Conservation (phyloP, 1,284 basidiomycete species). For the Sporisorium iseilematis-ciliati region DNA sequence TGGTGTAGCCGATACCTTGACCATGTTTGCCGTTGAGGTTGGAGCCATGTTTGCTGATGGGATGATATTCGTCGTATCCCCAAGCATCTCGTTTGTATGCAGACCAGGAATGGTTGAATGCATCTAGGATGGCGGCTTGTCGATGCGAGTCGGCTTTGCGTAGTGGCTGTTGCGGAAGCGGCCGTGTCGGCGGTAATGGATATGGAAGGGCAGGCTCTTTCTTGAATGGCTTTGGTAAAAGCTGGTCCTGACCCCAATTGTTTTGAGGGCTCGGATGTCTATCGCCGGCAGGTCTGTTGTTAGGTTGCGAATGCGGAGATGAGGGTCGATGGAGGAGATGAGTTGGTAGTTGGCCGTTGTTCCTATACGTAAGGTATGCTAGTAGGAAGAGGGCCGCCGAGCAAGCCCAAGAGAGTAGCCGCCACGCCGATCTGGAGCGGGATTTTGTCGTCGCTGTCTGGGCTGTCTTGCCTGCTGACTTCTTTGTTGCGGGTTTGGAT, state of each 20-base stretch:
- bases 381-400: constrained; percentile 34
- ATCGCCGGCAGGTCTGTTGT: neutral
- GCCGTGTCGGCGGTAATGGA: constrained; percentile 40
- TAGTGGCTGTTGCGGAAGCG: constrained; percentile 47
- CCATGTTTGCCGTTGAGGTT: constrained; percentile 58
- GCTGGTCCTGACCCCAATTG: neutral
- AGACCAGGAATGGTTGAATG: constrained; percentile 65
- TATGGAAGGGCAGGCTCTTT: constrained; percentile 40
- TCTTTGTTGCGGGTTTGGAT: neutral
- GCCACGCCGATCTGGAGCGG: constrained; percentile 11
- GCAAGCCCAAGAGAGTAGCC: constrained; percentile 20
- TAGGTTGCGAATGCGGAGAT: neutral
- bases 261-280: neutral
- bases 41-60: constrained; percentile 55
- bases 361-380: constrained; percentile 31
- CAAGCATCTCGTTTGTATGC: constrained; percentile 66
- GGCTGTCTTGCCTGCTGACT: neutral
- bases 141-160: constrained; percentile 45
- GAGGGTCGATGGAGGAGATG: constrained; percentile 5
- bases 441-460: neutral
- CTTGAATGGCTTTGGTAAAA: neutral
- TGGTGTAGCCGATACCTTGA: constrained; percentile 65
- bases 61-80: constrained; percentile 69
- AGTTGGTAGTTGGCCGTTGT: constrained; percentile 25
- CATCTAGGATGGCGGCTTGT: constrained; percentile 53